A percentile compares a stretch with the other conserved stretches of the same genome.
Conservation (phyloP, 352 stramenopile species). For the Globisporangium ultimum region DNA sequence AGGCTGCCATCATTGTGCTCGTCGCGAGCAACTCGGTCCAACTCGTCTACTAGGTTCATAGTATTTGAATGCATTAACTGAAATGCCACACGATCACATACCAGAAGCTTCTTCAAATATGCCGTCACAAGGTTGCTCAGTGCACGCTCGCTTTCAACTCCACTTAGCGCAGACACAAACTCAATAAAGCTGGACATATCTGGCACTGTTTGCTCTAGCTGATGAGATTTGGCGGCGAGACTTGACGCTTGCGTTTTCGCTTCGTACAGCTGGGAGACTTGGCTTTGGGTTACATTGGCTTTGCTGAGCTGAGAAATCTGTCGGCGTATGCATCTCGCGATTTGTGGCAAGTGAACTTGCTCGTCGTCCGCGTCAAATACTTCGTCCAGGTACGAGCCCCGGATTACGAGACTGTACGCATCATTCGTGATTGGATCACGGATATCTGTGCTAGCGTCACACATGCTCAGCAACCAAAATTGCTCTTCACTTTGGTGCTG, state of each 20-base stretch:
- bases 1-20: neutral
- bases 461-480: constrained; percentile 3
- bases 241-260: neutral
- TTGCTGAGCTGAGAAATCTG: constrained; percentile 9
- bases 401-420: constrained; percentile 6
- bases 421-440: neutral
- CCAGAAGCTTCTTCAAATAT: constrained; percentile 12
- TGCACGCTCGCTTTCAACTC: neutral
- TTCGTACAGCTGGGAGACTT: neutral
- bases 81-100: constrained; percentile 4
- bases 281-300: neutral
- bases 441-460: neutral
- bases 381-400: constrained; percentile 1
- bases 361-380: constrained; percentile 13
- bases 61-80: neutral
- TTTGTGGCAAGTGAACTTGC: constrained; percentile 7
- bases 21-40: neutral
- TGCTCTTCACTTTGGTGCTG: constrained; percentile 2
- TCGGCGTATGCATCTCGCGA: neutral
- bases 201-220: neutral
- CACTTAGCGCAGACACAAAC: constrained; percentile 3
- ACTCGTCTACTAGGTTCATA: neutral
- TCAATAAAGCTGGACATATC: neutral
- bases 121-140: neutral
- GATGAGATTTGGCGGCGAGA: neutral